Evolutionary conservation across 106 monocot species (phyloP), one percentile per base, ranked within the genome.

Genomic region (Dendrobium huoshanense): DNA sequence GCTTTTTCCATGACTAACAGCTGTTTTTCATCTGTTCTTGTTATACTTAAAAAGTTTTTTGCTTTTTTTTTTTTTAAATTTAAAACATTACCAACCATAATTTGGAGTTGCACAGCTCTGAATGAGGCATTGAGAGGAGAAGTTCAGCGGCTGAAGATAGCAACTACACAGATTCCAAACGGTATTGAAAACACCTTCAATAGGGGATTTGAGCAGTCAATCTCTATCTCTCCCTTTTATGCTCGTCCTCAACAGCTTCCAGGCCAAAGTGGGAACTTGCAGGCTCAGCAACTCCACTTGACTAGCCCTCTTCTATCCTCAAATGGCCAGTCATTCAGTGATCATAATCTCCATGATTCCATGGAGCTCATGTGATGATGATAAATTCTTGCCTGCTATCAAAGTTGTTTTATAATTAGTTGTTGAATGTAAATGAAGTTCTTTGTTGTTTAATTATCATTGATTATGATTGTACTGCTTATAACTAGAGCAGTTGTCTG

Each of bases 111-210:
- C 13, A 15, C 84, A 95, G 95, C 95, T 73, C 77, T 95, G 40
- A 95, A 88, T 40, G 90, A 95, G 8, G 84, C 95, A 48, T 58
- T 95, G 27, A 85, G 87, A 75, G 95, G 90, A 20, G 95, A 95
- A 73, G 85, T 95, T 24, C 95, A 88, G 24, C 86, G 95, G 55
- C 88, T 95, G n/a, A 95, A 90, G 85, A 85, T 92, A 77, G 88
- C 87, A 22, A 87, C 88, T 10, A 90, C 87, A 4, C 88, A 95
- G 43, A 64, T 86, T 75, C 80, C 88, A 7, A 75, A 49, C 2
- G 61, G 22, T n/a, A 90, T 88, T 29, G 88, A 86, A 10, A 87
- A 59, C 47, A 16, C 82, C 5, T 83, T 82, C 67, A 80, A 58
- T 45, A 48, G 86, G 51, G 77, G 84, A 40, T 29, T 89, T 17